These are phyloP conservation scores for Dichomitus squalens DNA, from an alignment of 1,284 basidiomycete species.

Conservation along the genomic window DNA sequence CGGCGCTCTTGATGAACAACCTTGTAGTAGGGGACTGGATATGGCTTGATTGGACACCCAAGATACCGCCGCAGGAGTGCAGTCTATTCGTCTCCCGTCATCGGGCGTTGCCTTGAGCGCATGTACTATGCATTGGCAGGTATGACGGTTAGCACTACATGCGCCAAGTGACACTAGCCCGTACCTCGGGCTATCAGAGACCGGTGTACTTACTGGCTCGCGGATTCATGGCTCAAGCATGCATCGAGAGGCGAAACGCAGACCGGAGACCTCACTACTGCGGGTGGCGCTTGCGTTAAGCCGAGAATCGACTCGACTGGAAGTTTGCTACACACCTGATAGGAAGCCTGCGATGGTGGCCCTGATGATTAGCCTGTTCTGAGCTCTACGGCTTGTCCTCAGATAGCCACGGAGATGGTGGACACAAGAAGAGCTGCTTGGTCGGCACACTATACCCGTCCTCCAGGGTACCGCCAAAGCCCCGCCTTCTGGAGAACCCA, in stretches of 20 bases:
- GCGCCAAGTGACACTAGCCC: not conserved
- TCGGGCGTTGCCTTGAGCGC: not conserved
- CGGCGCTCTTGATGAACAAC: not conserved
- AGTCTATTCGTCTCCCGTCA: not conserved
- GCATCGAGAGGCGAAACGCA: not conserved
- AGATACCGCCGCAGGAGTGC: not conserved
- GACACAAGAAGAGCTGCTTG: not conserved
- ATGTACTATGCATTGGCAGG: not conserved
- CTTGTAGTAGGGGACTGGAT: not conserved
- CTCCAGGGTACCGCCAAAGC: not conserved
- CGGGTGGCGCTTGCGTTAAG: not conserved
- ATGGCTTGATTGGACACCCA: not conserved
- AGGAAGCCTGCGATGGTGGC: not conserved
- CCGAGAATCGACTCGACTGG: not conserved
- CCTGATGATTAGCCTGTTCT: no score
- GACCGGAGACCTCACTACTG: not conserved
- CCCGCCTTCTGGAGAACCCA: not conserved
- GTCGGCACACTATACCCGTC: not conserved
- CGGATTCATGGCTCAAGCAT: not conserved
- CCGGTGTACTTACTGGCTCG: not conserved
- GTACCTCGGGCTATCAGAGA: not conserved
- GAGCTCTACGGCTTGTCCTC: no score
- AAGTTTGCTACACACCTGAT: not conserved
- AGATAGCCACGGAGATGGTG: not conserved
- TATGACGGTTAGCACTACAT: not conserved